Evolutionary conservation across 805 yeast species (phyloP), one percentile per base, ranked within the genome.

Genomic region (Candida sphagnicola): DNA sequence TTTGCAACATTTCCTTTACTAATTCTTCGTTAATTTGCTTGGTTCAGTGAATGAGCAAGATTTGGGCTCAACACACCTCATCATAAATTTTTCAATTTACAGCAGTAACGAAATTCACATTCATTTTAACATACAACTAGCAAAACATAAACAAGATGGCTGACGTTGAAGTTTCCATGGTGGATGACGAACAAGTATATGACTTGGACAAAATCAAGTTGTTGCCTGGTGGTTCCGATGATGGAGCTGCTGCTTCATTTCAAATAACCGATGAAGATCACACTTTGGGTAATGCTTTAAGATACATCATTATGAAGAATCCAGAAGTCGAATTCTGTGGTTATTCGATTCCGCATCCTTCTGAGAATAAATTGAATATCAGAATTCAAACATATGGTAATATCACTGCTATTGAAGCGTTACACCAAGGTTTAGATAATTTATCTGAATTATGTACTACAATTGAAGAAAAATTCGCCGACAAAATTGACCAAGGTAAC

Each of bases 271-370:
- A 89, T 50, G 99, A 93, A 62, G 99, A 93, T 64, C 99, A 93
- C 60, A 93, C 99, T 1, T 66, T 93, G 36, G 99, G 99, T 17
- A 93, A 93, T 56, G 85, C 98, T 4, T 75, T 93, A 38, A 80
- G 97, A 59, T 90, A 89, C 63, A 80, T 91, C 59, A 88, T 93
- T 51, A 89, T 93, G 95, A 90, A 91, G 67, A 93, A 93, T 52
- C 96, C 97, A 28, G 95, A 89, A 48, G 99, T 93, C 18, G 99
- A 93, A 58, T 93, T 93, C 61, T 91, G 98, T 58, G 99, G 99
- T 40, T 93, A 93, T 67, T 88, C 97, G 31, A 93, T 93, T 49
- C 99, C 99, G 8, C 99, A 93, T 64, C 99, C 99, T 14, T 86
- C 96, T 25, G 99, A 93, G 65, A 74, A 87, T 44, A 83, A 85